Evolutionary conservation across 2,329 filamentous ascomycete species (phyloP).

Genomic region (Pseudogymnoascus sp.): DNA sequence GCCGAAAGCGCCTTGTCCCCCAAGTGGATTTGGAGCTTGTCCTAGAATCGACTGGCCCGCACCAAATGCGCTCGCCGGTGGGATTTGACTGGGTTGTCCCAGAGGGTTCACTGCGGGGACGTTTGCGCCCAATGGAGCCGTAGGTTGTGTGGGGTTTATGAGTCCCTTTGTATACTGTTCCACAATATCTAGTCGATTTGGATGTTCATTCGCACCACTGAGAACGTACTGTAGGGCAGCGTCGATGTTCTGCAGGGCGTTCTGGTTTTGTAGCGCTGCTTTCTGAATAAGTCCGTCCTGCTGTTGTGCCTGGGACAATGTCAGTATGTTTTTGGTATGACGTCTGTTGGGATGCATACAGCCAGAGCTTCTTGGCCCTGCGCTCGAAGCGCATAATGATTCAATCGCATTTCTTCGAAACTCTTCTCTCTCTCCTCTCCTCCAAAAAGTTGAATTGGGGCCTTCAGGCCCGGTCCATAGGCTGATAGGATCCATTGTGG

Average conservation of each 20-base stretch:
- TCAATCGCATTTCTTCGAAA: conserved; percentile 78
- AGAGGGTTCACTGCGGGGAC: conserved; percentile 24
- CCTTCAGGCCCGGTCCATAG: conserved; percentile 70
- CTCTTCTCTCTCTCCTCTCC: conserved; percentile 74
- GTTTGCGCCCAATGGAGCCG: neutral
- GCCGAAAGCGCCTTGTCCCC: conserved; percentile 26
- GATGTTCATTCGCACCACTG: conserved; percentile 59
- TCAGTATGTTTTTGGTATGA: conserved; percentile 12
- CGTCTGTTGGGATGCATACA: conserved; percentile 19
- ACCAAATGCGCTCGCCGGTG: conserved; percentile 31
- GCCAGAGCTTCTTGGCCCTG: conserved; percentile 22
- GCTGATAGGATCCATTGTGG: conserved; percentile 82
- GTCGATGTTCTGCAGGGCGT: conserved; percentile 58
- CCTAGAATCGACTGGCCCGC: conserved; percentile 31
- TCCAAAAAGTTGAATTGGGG: conserved; percentile 77
- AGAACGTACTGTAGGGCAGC: conserved; percentile 65
- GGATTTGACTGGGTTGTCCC: conserved; percentile 20
- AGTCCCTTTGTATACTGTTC: conserved; percentile 36
- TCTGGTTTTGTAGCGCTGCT: conserved; percentile 63
- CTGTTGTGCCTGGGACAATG: conserved; percentile 44
- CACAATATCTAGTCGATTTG: conserved; percentile 64
- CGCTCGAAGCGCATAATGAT: conserved; percentile 53
- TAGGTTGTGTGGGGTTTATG: neutral
- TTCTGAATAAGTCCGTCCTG: conserved; percentile 54
- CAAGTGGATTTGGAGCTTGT: conserved; percentile 28